phyloP scores from a whole-genome alignment of 2,329 filamentous ascomycete species.

The Trichoderma gracile region DNA sequence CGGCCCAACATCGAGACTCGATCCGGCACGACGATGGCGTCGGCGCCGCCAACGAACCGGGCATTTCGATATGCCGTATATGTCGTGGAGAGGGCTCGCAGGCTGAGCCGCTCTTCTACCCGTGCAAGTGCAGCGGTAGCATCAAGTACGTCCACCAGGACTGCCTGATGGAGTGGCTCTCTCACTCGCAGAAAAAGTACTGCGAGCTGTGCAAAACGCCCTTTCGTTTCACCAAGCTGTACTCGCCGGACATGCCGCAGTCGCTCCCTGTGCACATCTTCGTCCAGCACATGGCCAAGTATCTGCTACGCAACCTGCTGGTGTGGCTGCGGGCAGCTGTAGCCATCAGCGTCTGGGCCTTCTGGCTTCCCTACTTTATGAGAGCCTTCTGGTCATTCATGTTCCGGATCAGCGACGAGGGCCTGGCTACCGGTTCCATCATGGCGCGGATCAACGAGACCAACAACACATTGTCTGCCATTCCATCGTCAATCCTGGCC shows the following conservation, averaged over 20 bases:
- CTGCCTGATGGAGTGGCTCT: slow-evolving; percentile 98
- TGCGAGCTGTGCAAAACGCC: slow-evolving; percentile 99
- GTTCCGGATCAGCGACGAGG: slow-evolving; percentile 91
- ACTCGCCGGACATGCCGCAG: slow-evolving; percentile 89
- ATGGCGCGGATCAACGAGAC: slow-evolving; percentile 29
- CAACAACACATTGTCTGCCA: slow-evolving; percentile 32
- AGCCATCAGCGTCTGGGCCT: slow-evolving; percentile 84
- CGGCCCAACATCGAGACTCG: slow-evolving; percentile 26
- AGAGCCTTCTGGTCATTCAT: slow-evolving; percentile 88
- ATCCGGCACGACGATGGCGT: slow-evolving; percentile 2
- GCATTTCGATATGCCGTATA: slow-evolving; percentile 87
- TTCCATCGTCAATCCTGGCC: slow-evolving; percentile 34
- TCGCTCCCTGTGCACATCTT: slow-evolving; percentile 81
- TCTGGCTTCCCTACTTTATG: slow-evolving; percentile 86
- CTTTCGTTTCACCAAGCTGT: slow-evolving; percentile 97
- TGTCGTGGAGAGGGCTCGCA: slow-evolving; percentile 84
- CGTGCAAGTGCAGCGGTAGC: slow-evolving; percentile 98
- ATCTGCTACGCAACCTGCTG: slow-evolving; percentile 68
- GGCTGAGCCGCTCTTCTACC: slow-evolving; percentile 89
- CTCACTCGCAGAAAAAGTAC: slow-evolving; percentile 98
- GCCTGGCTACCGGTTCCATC: slow-evolving; percentile 45
- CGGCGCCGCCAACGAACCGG: slow-evolving; percentile 34
- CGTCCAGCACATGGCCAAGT: slow-evolving; percentile 71
- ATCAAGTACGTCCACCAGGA: slow-evolving; percentile 99
- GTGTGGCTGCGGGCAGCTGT: slow-evolving; percentile 77